Conservation (phyloP, 1,284 basidiomycete species). For the Tremellales sp. region DNA sequence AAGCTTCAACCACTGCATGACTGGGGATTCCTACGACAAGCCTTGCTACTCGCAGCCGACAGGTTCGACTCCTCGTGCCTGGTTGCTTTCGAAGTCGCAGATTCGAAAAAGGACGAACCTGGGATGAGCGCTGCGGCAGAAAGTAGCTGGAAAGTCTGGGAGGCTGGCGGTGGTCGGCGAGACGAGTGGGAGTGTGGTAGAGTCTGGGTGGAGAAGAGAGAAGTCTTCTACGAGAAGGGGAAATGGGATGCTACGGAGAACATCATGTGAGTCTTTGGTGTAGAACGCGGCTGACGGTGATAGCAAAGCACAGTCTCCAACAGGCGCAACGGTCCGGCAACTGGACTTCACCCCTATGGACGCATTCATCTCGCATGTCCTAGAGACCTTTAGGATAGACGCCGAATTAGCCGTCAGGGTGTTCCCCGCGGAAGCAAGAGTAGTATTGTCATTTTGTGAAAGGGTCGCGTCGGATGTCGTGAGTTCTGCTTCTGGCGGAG, state of each 20-base stretch:
- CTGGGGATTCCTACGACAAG: slow-evolving; percentile 60
- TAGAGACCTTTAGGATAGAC: slow-evolving; percentile 65
- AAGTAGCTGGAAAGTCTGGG: slow-evolving; percentile 77
- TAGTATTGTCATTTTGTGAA: slow-evolving; percentile 42
- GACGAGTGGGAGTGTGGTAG: slow-evolving; percentile 86
- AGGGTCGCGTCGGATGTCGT: slow-evolving; percentile 44
- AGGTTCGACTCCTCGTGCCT: slow-evolving; percentile 80
- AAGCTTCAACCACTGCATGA: slow-evolving; percentile 60
- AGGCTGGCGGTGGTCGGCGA: slow-evolving; percentile 39
- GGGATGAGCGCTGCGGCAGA: slow-evolving; percentile 74
- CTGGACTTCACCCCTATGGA: slow-evolving; percentile 93
- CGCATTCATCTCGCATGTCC: slow-evolving; percentile 69
- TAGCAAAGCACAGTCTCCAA: slow-evolving; percentile 30
- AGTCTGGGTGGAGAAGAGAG: slow-evolving; percentile 88
- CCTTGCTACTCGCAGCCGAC: slow-evolving; percentile 74
- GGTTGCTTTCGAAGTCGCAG: slow-evolving; percentile 76
- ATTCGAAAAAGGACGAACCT: slow-evolving; percentile 63
- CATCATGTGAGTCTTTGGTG: slow-evolving; percentile 61
- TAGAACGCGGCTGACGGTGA: neutral
- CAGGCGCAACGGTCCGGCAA: slow-evolving; percentile 33
- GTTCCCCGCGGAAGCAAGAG: slow-evolving; percentile 64
- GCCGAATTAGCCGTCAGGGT: slow-evolving; percentile 75
- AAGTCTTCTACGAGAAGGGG: slow-evolving; percentile 83
- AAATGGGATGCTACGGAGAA: slow-evolving; percentile 78
- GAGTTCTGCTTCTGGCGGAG: slow-evolving; percentile 6